A percentile compares a stretch with the other conserved stretches of the same genome.
Conservation (phyloP, 108 stramenopile genomes). For the Hondaea fermentalgiana region DNA sequence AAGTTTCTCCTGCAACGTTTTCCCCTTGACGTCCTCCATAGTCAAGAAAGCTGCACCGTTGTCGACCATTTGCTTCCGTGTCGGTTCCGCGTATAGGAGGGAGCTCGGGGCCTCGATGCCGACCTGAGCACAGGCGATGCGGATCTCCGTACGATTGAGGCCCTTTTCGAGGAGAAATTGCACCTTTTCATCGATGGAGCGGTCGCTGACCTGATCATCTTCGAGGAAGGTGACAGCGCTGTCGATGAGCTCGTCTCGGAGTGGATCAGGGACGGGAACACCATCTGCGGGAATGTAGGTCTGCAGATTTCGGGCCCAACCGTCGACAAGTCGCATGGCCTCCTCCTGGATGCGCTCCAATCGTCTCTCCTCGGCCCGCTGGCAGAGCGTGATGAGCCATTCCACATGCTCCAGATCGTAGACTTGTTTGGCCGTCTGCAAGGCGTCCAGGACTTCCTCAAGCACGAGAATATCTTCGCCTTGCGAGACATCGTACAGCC, state of each 20-base stretch:
- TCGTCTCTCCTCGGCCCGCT: not conserved
- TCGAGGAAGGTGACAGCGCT: not conserved
- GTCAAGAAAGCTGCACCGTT: not conserved
- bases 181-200: not conserved
- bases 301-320: not conserved
- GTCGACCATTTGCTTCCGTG: not conserved
- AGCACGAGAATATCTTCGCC: not conserved
- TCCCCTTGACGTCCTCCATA: not conserved
- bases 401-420: not conserved
- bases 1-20: not conserved
- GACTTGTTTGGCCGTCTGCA: not conserved
- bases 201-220: not conserved
- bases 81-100: not conserved
- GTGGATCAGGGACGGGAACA: not conserved
- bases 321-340: not conserved
- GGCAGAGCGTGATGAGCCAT: not conserved
- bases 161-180: not conserved
- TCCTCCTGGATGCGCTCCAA: not conserved
- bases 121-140: constrained; percentile 13
- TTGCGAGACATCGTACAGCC: not conserved
- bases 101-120: not conserved
- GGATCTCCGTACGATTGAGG: not conserved
- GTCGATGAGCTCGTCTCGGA: constrained; percentile 4
- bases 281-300: not conserved
- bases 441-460: not conserved